phyloP scores from a whole-genome alignment of 768 basidiomycete genomes.

The Termitomyces sp. region DNA sequence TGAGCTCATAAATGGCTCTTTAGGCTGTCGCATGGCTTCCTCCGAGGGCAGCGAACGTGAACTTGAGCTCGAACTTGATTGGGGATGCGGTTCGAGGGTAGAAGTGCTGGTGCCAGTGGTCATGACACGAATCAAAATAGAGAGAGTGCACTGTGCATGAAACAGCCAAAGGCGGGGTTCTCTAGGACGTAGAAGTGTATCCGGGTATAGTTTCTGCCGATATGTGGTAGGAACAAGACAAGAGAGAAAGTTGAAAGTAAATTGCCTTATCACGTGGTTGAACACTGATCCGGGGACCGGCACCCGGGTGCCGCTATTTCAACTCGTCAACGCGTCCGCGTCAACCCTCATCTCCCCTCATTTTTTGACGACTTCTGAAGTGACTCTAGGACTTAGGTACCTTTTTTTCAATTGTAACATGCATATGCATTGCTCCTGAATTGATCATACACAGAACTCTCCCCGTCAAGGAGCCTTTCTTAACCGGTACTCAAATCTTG shows the following conservation, averaged over 20 bases:
- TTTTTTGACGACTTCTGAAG: neutral
- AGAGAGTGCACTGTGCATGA: constrained; percentile 16
- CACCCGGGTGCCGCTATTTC: too few relatives aligned
- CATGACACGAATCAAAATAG: constrained; percentile 12
- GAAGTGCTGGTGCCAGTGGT: constrained; percentile 13
- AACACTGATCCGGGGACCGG: neutral
- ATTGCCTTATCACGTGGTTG: constrained; percentile 4
- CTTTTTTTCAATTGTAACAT: neutral
- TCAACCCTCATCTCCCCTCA: too few relatives aligned
- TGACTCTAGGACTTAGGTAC: too few relatives aligned
- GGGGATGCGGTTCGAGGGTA: constrained; percentile 6
- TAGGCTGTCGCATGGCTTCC: constrained; percentile 5
- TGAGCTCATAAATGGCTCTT: constrained; percentile 13
- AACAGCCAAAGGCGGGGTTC: constrained; percentile 11
- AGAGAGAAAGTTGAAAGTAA: constrained; percentile 7
- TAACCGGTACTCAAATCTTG: constrained; percentile 9
- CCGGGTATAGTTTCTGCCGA: constrained; percentile 18
- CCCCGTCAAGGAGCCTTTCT: neutral
- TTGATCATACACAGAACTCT: neutral
- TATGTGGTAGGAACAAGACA: constrained; percentile 4
- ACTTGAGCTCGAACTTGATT: constrained; percentile 8
- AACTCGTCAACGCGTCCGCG: too few relatives aligned
- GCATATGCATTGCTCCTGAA: neutral
- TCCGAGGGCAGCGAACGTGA: neutral
- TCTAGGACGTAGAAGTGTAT: constrained; percentile 9